A percentile compares a stretch with the other conserved stretches of the same genome.
phyloP scores from a whole-genome alignment of 805 yeast species.

The Candida golubevii region DNA sequence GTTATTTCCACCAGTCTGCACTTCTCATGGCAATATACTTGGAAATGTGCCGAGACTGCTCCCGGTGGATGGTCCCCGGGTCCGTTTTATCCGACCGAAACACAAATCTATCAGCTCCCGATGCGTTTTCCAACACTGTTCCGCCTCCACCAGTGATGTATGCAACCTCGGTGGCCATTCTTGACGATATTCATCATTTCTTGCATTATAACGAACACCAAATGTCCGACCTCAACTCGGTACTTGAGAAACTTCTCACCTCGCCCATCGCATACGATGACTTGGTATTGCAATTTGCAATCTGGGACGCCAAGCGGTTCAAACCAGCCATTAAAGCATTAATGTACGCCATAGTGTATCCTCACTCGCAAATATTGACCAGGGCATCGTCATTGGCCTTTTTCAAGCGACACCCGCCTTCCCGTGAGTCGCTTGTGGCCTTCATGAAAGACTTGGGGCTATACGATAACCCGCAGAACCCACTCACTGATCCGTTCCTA shows the following conservation, averaged over 20 bases:
- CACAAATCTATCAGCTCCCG: slow-evolving; percentile 19
- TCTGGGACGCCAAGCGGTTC: slow-evolving; percentile 31
- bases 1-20: slow-evolving; percentile 26
- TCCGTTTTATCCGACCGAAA: slow-evolving; percentile 5
- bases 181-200: slow-evolving; percentile 13
- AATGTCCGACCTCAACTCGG: slow-evolving; percentile 3
- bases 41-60: slow-evolving; percentile 20
- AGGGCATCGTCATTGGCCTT: slow-evolving; percentile 10
- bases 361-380: slow-evolving; percentile 23
- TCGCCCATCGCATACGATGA: slow-evolving; percentile 18
- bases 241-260: not conserved
- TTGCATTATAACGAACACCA: slow-evolving; percentile 7
- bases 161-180: slow-evolving; percentile 21
- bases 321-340: slow-evolving; percentile 23
- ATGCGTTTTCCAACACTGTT: slow-evolving; percentile 26
- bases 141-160: slow-evolving; percentile 20
- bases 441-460: slow-evolving; percentile 21
- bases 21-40: slow-evolving; percentile 28
- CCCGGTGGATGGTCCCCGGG: slow-evolving; percentile 26
- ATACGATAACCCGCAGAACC: slow-evolving; percentile 20
- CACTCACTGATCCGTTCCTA: slow-evolving; percentile 25
- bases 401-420: slow-evolving; percentile 1
- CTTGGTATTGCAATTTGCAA: slow-evolving; percentile 22
- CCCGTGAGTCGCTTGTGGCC: slow-evolving; percentile 7
- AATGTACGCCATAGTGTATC: slow-evolving; percentile 29